Evolutionary conservation across 805 yeast species (phyloP).

Genomic region (Suhomyces vadensis): DNA sequence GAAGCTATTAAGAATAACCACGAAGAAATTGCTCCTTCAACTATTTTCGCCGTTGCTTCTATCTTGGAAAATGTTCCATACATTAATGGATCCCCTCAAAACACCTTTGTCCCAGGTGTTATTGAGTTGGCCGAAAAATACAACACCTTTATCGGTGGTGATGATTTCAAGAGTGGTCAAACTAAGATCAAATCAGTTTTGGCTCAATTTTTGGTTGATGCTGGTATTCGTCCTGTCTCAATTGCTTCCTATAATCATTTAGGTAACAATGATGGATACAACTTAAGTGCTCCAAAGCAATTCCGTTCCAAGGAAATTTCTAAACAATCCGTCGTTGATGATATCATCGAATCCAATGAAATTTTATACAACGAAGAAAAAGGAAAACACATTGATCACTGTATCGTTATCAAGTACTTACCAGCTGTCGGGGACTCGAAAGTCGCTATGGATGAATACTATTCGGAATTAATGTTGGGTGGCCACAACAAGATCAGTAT

Average conservation of each 20-base stretch:
- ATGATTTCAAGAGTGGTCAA: conserved; percentile 96
- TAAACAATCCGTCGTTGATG: conserved; percentile 90
- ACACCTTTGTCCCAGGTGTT: conserved; percentile 95
- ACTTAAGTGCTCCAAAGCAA: conserved; percentile 87
- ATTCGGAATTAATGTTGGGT: conserved; percentile 95
- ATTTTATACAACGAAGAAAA: conserved; percentile 78
- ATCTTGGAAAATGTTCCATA: conserved; percentile 87
- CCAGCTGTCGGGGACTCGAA: conserved; percentile 95
- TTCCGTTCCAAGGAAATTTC: conserved; percentile 95
- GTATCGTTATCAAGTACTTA: conserved; percentile 91
- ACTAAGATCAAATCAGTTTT: conserved; percentile 94
- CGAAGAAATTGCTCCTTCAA: conserved; percentile 85
- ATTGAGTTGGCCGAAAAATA: conserved; percentile 82
- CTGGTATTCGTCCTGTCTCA: conserved; percentile 93
- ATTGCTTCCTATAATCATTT: conserved; percentile 95
- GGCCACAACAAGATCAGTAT: conserved; percentile 94
- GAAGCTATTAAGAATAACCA: conserved; percentile 75
- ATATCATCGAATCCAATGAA: conserved; percentile 84
- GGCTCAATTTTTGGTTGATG: conserved; percentile 94
- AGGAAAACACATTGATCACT: conserved; percentile 84
- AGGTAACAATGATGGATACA: conserved; percentile 95
- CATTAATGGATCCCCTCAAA: conserved; percentile 96
- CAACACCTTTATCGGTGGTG: conserved; percentile 86
- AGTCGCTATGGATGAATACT: conserved; percentile 98
- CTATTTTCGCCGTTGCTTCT: conserved; percentile 91